Evolutionary conservation across 108 stramenopile species (phyloP).

Genomic region (Parmales sp.): DNA sequence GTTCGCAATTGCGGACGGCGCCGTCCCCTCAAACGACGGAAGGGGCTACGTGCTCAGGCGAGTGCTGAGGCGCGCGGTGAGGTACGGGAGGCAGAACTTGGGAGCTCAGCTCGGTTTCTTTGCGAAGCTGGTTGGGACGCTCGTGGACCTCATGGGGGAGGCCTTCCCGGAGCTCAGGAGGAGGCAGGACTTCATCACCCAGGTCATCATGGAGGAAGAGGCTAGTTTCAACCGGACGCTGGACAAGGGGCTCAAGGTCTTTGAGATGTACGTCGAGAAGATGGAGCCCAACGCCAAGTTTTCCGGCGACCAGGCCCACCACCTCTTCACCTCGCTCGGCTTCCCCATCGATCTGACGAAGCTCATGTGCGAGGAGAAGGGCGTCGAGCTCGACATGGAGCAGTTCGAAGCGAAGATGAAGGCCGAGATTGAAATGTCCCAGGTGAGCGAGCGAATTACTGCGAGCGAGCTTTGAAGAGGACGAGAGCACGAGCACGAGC

Average conservation of each 20-base stretch:
- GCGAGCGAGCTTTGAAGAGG: too few relatives aligned
- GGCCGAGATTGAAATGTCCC: constrained; percentile 68
- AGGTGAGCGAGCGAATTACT: too few relatives aligned
- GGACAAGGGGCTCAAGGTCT: constrained; percentile 84
- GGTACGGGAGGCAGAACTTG: constrained; percentile 89
- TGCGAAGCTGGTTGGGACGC: constrained; percentile 69
- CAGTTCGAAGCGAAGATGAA: constrained; percentile 84
- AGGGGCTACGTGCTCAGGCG: constrained; percentile 95
- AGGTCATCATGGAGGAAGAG: constrained; percentile 87
- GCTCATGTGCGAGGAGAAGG: constrained; percentile 96
- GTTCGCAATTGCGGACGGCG: constrained; percentile 98
- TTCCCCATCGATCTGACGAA: constrained; percentile 96
- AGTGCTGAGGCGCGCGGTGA: constrained; percentile 80
- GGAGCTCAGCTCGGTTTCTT: constrained; percentile 91
- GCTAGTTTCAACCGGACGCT: constrained; percentile 87
- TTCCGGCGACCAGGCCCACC: constrained; percentile 82
- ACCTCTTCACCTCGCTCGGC: constrained; percentile 93
- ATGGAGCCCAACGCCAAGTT: constrained; percentile 55
- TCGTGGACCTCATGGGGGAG: constrained; percentile 76
- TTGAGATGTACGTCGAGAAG: constrained; percentile 72
- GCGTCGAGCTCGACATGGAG: constrained; percentile 77
- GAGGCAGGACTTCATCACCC: constrained; percentile 59
- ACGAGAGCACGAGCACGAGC: too few relatives aligned
- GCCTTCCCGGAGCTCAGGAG: constrained; percentile 80
- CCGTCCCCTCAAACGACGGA: constrained; percentile 92